Base-by-base conservation (phyloP, 2,329 filamentous ascomycete genomes). In the Thermoascus crustaceus region DNA sequence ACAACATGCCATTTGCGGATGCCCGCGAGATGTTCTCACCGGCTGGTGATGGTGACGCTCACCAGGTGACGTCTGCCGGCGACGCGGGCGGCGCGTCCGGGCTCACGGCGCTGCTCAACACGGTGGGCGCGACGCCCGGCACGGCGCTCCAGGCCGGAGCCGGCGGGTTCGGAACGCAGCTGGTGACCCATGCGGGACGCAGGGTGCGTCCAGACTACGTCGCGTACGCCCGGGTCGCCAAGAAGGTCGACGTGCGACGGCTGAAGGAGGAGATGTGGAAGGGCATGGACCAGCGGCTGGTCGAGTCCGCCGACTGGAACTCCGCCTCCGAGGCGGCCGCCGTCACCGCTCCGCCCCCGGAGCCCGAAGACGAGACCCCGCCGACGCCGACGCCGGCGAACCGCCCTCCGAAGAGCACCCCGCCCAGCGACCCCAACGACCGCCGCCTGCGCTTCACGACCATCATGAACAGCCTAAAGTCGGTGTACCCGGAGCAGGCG, bases 401-500 rank as follows among this genome's bases (percentile, higher is more conserved):
- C 55, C 64, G 10, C 57, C 64, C 31, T 13, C 14, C 11, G 19
- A 9, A 57, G 53, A 41, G 55, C 60, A 46, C 51, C 52, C 32
- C 46, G 8, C 35, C 52, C 50, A 30, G 53, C 51, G 35, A 58
- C 51, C 21, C 49, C 47, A 71, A 75, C 9, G 55, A 68, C 35
- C 64, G 66, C 43, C 59, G 71, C 3, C 72, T 95, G 46, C 87
- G 82, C 50, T 98, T 98, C 63, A 96, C 88, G 0, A 71, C 82
- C 13, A 80, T 98, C 40, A 93, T 98, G 78, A 93, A 94, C 56
- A 80, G 80, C 42, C 67, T 98, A 30, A 84, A 93, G 56, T 64
- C 72, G 4, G 86, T 94, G 5, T 98, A 98, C 54, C 81, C 87
- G 7, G 83, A 85, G 58, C 73, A 84, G 47, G 77, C 79, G 41